These are phyloP conservation scores for Gynostemma pentaphyllum DNA, from an alignment of 306 rosid species.

Conservation along the genomic window DNA sequence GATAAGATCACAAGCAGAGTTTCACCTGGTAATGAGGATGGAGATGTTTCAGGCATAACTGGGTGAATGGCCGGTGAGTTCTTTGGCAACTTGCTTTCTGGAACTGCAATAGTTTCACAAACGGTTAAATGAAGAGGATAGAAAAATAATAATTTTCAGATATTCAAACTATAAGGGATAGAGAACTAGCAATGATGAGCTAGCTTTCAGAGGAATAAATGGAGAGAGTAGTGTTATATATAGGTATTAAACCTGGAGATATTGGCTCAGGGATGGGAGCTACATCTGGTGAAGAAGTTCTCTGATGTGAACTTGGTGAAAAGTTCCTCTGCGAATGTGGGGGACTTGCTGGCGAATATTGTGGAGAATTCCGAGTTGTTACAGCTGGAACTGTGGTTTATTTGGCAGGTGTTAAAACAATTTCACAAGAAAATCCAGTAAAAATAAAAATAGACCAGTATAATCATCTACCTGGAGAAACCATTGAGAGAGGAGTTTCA, in stretches of 20 bases:
- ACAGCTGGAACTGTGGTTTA: slow-evolving; percentile 33
- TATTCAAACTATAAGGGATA: not conserved
- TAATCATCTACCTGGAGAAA: slow-evolving; percentile 43
- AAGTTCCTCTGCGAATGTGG: slow-evolving; percentile 11
- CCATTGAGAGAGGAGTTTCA: slow-evolving; percentile 12
- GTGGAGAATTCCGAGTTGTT: slow-evolving; percentile 33
- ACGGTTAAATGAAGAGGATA: not conserved
- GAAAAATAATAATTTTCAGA: not conserved
- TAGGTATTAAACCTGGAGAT: not conserved
- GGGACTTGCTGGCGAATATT: slow-evolving; percentile 34
- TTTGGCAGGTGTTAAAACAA: not conserved
- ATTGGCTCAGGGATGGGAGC: slow-evolving; percentile 3
- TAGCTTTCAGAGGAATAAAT: not conserved
- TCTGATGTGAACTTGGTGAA: not conserved
- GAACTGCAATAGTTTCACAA: not conserved
- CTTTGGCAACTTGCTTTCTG: slow-evolving; percentile 1
- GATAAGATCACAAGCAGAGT: not conserved
- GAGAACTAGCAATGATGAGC: not conserved
- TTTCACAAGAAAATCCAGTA: slow-evolving; percentile 13
- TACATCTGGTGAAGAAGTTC: not conserved
- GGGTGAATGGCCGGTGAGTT: slow-evolving; percentile 39
- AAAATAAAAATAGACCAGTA: not conserved
- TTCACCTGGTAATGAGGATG: slow-evolving; percentile 23
- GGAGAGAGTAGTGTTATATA: not conserved
- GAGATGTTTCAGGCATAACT: slow-evolving; percentile 30